Evolutionary conservation across 495 filamentous ascomycete species (phyloP), one percentile per base, ranked within the genome.

Genomic region (Talaromyces adpressus): DNA sequence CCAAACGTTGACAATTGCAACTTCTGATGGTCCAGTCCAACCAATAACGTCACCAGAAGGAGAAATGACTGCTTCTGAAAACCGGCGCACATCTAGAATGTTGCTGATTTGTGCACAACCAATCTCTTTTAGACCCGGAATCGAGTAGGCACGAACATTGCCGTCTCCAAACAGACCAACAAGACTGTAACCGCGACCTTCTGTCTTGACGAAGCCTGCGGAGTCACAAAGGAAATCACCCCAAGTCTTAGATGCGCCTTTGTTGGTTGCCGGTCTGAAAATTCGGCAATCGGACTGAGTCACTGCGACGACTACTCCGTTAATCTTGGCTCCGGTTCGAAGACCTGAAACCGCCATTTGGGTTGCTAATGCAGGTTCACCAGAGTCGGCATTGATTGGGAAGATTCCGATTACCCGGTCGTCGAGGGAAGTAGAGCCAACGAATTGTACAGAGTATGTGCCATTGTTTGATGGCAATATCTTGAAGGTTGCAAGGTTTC

Each of bases 1-100:
- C 88, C 91, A 97, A 27, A 91, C 84, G 62, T 91, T 88, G 36
- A 96, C 75, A 59, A 95, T 71, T 6, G 86, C 86, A 14, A 96
- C 73, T 73, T 98, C 91, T 0, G 91, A 89, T 1, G 94, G 93
- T 0, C 92, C 91, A n/a, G 85, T 87, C 92, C 92, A 98, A 57
- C 87, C 88, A 59, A 97, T 79, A 58, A 97, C 81, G 63, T 91
- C 89, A 14, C 94, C 93, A 11, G 88, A 87, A 41, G 82, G 81
- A 1, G 90, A 89, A 39, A 97, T 84, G 45, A 85, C 74, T 3
- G 88, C 79, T 23, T 88, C 86, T 2, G 80, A 72, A 34, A 89
- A 81, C n/a, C 91, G 84, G 30, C 81, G 84, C 51, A 87, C 82
- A 69, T 98, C 93, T 20, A 95, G 80, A 69, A 81, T 79, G 27